phyloP scores from a whole-genome alignment of 2,329 filamentous ascomycete genomes.

The Curvularia sp. region DNA sequence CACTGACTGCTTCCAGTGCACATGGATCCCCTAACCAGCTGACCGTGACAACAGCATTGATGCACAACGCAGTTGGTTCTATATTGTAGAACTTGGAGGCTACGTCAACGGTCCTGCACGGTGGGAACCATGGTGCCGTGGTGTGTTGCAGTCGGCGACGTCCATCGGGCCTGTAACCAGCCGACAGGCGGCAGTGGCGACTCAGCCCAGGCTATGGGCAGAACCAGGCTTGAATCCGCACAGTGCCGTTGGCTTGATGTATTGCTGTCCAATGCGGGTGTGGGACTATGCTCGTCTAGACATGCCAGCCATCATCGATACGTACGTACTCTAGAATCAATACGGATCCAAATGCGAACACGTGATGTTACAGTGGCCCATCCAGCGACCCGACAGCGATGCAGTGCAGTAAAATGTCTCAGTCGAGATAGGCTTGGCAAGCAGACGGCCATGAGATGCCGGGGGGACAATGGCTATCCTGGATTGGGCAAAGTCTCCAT shows the following conservation, averaged over 20 bases:
- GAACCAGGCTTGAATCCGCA: conserved; percentile 4
- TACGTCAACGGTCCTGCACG: conserved; percentile 10
- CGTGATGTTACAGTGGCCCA: conserved; percentile 10
- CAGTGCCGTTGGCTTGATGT: conserved; percentile 8
- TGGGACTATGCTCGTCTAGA: conserved; percentile 12
- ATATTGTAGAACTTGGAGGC: conserved; percentile 8
- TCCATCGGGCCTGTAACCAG: conserved; percentile 2
- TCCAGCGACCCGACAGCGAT: conserved; percentile 16
- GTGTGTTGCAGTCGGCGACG: conserved; percentile 7
- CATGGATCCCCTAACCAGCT: conserved; percentile 10
- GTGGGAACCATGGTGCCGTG: conserved; percentile 21
- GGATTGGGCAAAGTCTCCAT: conserved; percentile 2
- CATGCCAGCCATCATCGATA: conserved; percentile 5
- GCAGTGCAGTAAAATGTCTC: conserved; percentile 25
- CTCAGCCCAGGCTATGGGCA: conserved; percentile 5
- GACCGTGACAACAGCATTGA: not conserved
- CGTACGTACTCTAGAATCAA: conserved; percentile 11
- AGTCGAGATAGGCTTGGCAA: conserved; percentile 16
- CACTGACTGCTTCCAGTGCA: conserved; percentile 15
- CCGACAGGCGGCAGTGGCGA: conserved; percentile 6
- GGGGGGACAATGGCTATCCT: conserved; percentile 4
- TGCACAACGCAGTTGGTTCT: conserved; percentile 9
- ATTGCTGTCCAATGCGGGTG: conserved; percentile 16
- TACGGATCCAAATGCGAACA: conserved; percentile 13
- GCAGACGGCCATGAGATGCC: not conserved